Percentiles rank a stretch among this genome's conserved stretches.
Conservation (phyloP, 495 filamentous ascomycete species). For the Penicillium salamii region DNA sequence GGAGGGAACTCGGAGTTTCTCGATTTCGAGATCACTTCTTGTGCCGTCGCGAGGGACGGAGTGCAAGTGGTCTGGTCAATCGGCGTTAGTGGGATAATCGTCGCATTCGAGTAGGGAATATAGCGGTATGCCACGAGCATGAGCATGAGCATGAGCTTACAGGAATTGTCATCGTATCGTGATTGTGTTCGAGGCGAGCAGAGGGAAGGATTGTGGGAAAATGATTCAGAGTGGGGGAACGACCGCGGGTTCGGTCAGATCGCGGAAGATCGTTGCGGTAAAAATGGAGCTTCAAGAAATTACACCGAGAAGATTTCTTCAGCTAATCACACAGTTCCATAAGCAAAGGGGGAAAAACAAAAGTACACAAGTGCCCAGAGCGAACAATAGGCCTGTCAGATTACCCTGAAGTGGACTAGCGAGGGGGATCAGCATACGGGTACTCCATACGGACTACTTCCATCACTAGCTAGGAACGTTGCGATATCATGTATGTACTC, state of each 20-base stretch:
- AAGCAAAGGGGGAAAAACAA: too few relatives aligned
- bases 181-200: background rate
- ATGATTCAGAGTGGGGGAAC: constrained; percentile 10
- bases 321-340: too few relatives aligned
- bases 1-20: constrained; percentile 55
- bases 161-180: constrained; percentile 31
- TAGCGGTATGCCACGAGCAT: background rate
- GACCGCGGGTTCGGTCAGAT: constrained; percentile 2
- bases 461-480: too few relatives aligned
- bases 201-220: constrained; percentile 23
- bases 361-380: too few relatives aligned
- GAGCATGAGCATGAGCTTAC: constrained; percentile 28
- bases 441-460: too few relatives aligned
- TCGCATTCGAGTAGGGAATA: background rate
- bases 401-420: too few relatives aligned
- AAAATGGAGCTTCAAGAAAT: too few relatives aligned
- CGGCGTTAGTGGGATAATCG: constrained; percentile 3
- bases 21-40: constrained; percentile 51
- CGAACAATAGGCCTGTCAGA: too few relatives aligned
- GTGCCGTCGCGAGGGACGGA: constrained; percentile 43
- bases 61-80: constrained; percentile 37
- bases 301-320: too few relatives aligned
- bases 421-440: too few relatives aligned
- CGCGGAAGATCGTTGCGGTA: too few relatives aligned
- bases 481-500: too few relatives aligned